These are phyloP conservation scores for Colletotrichum tofieldiae DNA, from an alignment of 2,329 filamentous ascomycete genomes.

Conservation along the genomic window DNA sequence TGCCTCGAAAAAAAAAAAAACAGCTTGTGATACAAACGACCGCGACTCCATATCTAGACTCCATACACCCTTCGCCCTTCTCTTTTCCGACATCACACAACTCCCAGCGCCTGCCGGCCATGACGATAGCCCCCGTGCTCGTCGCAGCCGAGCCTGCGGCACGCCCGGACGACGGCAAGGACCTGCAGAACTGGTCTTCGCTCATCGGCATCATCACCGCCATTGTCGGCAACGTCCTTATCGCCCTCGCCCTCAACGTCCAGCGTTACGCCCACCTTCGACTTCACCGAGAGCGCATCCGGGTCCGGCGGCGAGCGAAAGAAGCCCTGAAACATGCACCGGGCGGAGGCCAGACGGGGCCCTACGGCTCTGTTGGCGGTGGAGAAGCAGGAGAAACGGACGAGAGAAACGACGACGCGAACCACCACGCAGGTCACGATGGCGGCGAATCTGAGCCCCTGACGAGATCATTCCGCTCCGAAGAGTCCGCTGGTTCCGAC, in stretches of 20 bases:
- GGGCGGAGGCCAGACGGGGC: constrained; percentile 48
- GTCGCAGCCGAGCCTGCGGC: constrained; percentile 38
- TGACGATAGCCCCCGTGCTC: constrained; percentile 26
- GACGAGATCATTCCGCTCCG: constrained; percentile 65
- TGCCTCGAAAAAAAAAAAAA: constrained; percentile 11
- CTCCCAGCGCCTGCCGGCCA: constrained; percentile 15
- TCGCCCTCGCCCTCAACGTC: constrained; percentile 95
- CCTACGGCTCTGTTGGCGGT: constrained; percentile 54
- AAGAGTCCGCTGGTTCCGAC: constrained; percentile 57
- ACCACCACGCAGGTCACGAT: constrained; percentile 49
- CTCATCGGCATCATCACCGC: constrained; percentile 95
- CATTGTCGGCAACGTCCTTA: constrained; percentile 92
- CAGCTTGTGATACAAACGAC: constrained; percentile 11
- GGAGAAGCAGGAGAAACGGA: constrained; percentile 27
- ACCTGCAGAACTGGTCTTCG: constrained; percentile 85
- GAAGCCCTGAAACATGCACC: constrained; percentile 66
- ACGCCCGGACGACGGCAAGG: constrained; percentile 57
- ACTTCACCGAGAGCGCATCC: constrained; percentile 79
- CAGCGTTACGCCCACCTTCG: constrained; percentile 95
- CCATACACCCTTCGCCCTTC: neutral
- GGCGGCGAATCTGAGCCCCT: constrained; percentile 67
- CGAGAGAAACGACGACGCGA: constrained; percentile 34
- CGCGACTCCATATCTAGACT: constrained; percentile 2
- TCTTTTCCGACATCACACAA: constrained; percentile 6
- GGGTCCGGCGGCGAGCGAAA: constrained; percentile 69